Conservation (phyloP, 78 protist species). For the Dictyostelium intermedium region DNA sequence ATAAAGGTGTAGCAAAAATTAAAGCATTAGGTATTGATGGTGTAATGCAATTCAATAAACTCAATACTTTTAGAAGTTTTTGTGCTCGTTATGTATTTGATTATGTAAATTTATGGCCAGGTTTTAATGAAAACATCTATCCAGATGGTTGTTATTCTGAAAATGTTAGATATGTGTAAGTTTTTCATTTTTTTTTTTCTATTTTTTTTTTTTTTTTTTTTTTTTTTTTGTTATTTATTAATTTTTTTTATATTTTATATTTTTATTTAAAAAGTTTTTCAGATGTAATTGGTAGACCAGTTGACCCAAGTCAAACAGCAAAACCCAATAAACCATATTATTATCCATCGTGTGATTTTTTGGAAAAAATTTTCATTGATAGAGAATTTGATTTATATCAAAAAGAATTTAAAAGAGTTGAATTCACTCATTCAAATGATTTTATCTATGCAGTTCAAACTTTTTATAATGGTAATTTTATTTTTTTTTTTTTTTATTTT, state of each 20-base stretch:
- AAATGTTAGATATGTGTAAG: neutral
- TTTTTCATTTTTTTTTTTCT: too few species aligned
- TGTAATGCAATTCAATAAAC: neutral
- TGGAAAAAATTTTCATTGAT: neutral
- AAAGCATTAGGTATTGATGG: neutral
- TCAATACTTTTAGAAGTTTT: neutral
- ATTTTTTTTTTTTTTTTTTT: too few species aligned
- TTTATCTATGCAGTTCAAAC: neutral
- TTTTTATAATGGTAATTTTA: neutral
- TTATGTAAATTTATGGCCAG: neutral
- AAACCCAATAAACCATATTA: neutral
- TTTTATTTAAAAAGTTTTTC: neutral
- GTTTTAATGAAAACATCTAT: neutral
- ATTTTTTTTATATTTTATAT: too few species aligned
- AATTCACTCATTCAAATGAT: neutral
- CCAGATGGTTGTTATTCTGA: neutral
- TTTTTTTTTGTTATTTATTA: too few species aligned
- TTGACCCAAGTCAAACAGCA: neutral
- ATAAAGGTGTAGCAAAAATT: neutral
- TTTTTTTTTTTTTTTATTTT: too few species aligned
- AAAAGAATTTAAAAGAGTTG: neutral
- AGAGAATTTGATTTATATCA: neutral
- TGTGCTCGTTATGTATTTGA: conserved; percentile 1
- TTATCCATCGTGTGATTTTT: neutral
- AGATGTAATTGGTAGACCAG: neutral